phyloP scores from a whole-genome alignment of 1,284 basidiomycete species.

The Leccinum insigne region DNA sequence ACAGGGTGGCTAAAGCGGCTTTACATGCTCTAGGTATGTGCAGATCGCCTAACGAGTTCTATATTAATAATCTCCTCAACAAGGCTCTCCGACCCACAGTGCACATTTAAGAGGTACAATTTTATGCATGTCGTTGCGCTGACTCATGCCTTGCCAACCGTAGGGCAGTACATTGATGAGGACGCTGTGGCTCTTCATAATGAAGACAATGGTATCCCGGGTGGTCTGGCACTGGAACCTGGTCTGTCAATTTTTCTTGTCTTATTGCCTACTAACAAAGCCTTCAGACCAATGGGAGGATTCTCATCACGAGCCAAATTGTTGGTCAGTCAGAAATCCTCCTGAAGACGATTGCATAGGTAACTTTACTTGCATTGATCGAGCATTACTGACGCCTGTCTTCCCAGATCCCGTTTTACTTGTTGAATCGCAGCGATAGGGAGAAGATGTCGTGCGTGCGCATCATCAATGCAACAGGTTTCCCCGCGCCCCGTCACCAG shows the following conservation, averaged over 20 bases:
- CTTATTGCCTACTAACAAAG: background rate
- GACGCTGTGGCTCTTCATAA: background rate
- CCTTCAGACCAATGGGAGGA: background rate
- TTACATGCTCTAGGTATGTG: background rate
- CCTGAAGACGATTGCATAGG: background rate
- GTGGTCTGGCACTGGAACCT: too few species aligned
- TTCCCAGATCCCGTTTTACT: background rate
- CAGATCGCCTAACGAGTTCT: background rate
- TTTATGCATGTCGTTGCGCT: too few species aligned
- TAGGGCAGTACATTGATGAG: background rate
- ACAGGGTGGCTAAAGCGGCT: background rate
- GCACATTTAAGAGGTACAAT: too few species aligned
- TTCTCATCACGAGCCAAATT: background rate
- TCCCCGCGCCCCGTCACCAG: background rate
- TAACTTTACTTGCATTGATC: background rate
- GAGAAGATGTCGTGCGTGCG: background rate
- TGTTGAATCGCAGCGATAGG: background rate
- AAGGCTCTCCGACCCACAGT: background rate
- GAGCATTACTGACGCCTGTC: background rate
- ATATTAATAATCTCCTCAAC: background rate
- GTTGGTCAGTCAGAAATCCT: background rate
- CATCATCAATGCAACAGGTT: background rate
- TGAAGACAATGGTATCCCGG: background rate
- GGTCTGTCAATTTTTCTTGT: background rate
- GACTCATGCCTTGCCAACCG: background rate